Evolutionary conservation across 495 filamentous ascomycete species (phyloP).

Genomic region (Podospora fimiseda): DNA sequence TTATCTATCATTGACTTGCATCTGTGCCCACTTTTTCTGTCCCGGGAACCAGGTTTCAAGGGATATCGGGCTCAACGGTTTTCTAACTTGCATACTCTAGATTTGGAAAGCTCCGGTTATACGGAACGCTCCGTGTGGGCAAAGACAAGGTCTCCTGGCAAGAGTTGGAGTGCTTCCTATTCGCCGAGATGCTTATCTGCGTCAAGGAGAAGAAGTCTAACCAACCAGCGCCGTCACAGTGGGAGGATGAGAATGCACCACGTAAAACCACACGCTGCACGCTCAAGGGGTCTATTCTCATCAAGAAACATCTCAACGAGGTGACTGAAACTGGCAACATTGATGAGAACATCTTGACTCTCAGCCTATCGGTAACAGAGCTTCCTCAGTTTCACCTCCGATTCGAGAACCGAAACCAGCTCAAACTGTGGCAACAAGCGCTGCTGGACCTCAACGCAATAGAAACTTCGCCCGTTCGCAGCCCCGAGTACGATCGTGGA

Average conservation of each 20-base stretch:
- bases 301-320: conserved; percentile 95
- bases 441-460: conserved; percentile 74
- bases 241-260: conserved; percentile 56
- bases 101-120: conserved; percentile 88
- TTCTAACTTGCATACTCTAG: conserved; percentile 35
- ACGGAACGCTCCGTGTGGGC: conserved; percentile 87
- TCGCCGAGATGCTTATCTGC: conserved; percentile 98
- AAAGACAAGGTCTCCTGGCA: conserved; percentile 98
- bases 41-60: not conserved
- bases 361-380: conserved; percentile 88
- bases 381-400: conserved; percentile 95
- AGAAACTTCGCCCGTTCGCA: conserved; percentile 54
- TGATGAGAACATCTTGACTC: conserved; percentile 79
- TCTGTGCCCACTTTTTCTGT: no score
- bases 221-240: conserved; percentile 44
- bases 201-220: conserved; percentile 88
- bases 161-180: conserved; percentile 94
- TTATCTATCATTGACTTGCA: no score
- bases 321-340: conserved; percentile 59
- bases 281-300: conserved; percentile 94
- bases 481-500: conserved; percentile 63
- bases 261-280: conserved; percentile 71
- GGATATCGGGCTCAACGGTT: conserved; percentile 2
- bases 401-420: conserved; percentile 76
- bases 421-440: conserved; percentile 88